phyloP scores from a whole-genome alignment of 495 filamentous ascomycete species.

The Xylaria telfairii region DNA sequence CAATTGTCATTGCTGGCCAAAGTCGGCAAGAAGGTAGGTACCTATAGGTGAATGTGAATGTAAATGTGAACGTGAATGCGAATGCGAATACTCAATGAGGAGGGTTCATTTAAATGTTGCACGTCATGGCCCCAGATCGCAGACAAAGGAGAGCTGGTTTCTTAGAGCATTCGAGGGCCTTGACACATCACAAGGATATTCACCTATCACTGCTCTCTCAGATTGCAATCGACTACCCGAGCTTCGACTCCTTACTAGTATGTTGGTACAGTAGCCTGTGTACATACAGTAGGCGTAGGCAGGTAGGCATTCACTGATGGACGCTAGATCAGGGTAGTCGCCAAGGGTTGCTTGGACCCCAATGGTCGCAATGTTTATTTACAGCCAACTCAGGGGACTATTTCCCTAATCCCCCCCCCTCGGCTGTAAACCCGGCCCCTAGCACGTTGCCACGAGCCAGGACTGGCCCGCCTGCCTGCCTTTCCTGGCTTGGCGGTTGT shows the following conservation, averaged over 20 bases:
- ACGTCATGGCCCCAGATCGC: constrained; percentile 7
- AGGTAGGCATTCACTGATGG: background rate
- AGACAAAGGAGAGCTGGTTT: constrained; percentile 11
- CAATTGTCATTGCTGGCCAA: constrained; percentile 6
- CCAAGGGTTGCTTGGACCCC: constrained; percentile 18
- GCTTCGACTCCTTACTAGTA: constrained; percentile 24
- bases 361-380: constrained; percentile 23
- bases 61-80: too few relatives aligned
- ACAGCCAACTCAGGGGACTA: constrained; percentile 11
- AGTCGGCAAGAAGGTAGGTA: constrained; percentile 11
- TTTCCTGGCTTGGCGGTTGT: constrained; percentile 8
- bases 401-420: background rate
- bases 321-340: background rate
- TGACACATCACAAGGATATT: constrained; percentile 7
- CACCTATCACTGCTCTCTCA: background rate
- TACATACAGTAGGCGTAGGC: too few relatives aligned
- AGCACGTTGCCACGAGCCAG: constrained; percentile 25
- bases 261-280: too few relatives aligned
- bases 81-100: constrained; percentile 12
- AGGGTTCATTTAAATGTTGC: constrained; percentile 1
- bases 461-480: constrained; percentile 14
- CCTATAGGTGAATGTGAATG: background rate
- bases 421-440: constrained; percentile 12
- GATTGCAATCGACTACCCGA: constrained; percentile 6
- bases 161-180: background rate